Conservation (phyloP, 495 filamentous ascomycete genomes). For the Daldinia bambusicola region DNA sequence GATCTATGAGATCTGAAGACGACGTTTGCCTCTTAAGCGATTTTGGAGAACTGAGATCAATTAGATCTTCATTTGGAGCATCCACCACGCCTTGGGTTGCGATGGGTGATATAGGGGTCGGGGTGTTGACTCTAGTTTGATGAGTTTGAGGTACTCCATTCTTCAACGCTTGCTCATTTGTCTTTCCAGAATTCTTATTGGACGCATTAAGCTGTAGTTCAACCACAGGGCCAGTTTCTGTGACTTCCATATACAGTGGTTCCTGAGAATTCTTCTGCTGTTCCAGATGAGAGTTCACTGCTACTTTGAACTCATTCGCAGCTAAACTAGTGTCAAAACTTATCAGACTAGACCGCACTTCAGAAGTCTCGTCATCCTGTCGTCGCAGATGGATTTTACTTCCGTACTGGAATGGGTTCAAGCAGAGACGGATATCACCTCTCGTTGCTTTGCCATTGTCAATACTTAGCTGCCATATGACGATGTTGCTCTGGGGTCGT, state of each 20-base stretch:
- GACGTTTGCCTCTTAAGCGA: not conserved
- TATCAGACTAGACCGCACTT: conserved; percentile 5
- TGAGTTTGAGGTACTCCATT: not conserved
- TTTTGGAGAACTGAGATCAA: conserved; percentile 2
- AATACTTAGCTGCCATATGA: conserved; percentile 19
- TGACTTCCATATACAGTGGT: not conserved
- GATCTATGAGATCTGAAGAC: not conserved
- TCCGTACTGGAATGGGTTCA: conserved; percentile 1
- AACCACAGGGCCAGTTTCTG: not conserved
- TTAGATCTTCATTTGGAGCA: not conserved
- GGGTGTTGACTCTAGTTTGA: not conserved
- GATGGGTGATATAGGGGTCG: not conserved
- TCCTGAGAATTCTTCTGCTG: not conserved
- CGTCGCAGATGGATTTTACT: conserved; percentile 8
- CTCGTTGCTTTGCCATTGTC: not conserved
- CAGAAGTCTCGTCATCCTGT: not conserved
- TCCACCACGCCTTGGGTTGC: not conserved
- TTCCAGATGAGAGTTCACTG: not conserved
- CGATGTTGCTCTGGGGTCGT: not conserved
- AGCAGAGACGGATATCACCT: conserved; percentile 27
- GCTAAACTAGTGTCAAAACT: not conserved
- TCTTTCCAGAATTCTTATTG: not conserved
- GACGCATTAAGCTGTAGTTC: not conserved
- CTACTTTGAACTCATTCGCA: not conserved
- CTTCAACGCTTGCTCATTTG: not conserved